Base-by-base conservation (phyloP, 352 stramenopile genomes). In the Globisporangium mamillatum region DNA sequence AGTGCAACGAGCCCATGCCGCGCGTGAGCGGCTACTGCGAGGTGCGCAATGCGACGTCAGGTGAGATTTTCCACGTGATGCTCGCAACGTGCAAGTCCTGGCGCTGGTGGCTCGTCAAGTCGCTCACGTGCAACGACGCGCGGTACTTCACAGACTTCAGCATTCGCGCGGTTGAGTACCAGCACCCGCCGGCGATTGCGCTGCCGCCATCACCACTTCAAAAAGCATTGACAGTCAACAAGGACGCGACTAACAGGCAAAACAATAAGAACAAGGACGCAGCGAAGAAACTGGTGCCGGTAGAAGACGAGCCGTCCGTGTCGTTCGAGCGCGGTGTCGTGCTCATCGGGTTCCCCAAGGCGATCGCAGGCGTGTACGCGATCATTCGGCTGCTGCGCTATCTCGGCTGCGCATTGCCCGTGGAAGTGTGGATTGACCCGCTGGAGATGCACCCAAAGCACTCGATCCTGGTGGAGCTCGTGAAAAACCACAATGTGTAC, bases 291-390 rank as follows among this genome's bases (percentile, higher is more conserved):
- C 27, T 59, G 41, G 36, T 32, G 5, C 65, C 36, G 22, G 32
- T 56, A 18, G 34, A 48, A 14, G 25, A 65, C 7, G 18, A 25
- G 5, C 22, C 54, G 10, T 59, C 59, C 0, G 58, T 56, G 29
- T 70, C 55, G n/a, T 72, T 68, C 27, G 44, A 66, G 34, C 74
- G 79, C 66, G 87, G 87, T 4, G 75, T 95, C 48, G 81, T 79
- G 38, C 89, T 95, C 73, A 84, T 92, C 24, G 84, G 71, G 1
- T 93, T 91, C 54, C 81, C 82, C 2, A 90, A 88, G 68, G 76
- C 86, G 0, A 78, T 91, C 2, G 84, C 86, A 0, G 81, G 86
- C 9, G 67, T 89, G 1, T 95, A 93, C 63, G 83, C 84, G 41
- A 90, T 90, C 67, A 73, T 95, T 1, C 76, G 82, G 0, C 75